Evolutionary conservation across 148 eudicot genomes (phyloP).

Genomic region (Linanthus parryae): DNA sequence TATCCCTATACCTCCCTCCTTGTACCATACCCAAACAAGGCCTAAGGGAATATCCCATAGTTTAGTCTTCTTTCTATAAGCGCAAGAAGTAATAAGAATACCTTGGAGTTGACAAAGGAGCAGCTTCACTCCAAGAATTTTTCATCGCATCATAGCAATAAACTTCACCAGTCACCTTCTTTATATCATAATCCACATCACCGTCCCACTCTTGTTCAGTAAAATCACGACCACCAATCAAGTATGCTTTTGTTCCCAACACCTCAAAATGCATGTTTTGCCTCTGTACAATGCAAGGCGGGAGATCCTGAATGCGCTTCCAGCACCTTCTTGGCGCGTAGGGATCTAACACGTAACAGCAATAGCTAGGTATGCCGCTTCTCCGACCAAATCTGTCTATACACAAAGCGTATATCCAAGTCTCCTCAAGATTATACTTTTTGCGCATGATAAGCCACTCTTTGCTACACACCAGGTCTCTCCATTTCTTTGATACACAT

Average conservation of each 20-base stretch:
- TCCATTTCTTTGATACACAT: too few relatives aligned
- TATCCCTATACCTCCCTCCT: neutral
- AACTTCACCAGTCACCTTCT: conserved; percentile 79
- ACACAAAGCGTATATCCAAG: conserved; percentile 90
- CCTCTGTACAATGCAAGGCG: conserved; percentile 58
- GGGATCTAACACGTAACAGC: conserved; percentile 62
- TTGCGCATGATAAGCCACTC: too few relatives aligned
- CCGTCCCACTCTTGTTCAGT: too few relatives aligned
- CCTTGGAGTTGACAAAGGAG: conserved; percentile 72
- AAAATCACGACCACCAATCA: conserved; percentile 90
- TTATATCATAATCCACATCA: conserved; percentile 80
- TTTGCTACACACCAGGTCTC: too few relatives aligned
- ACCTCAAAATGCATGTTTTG: conserved; percentile 79
- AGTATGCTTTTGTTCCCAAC: conserved; percentile 51
- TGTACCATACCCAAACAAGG: neutral
- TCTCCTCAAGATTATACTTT: conserved; percentile 55
- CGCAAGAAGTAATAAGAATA: too few relatives aligned
- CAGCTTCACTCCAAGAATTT: conserved; percentile 61
- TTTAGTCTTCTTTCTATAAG: too few relatives aligned
- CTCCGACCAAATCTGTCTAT: conserved; percentile 56
- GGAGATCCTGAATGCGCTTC: conserved; percentile 49
- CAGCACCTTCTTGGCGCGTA: conserved; percentile 45
- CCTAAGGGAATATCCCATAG: too few relatives aligned
- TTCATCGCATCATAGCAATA: conserved; percentile 71
- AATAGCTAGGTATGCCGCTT: too few relatives aligned